A percentile compares a stretch with the other conserved stretches of the same genome.
Conservation (phyloP, 768 basidiomycete genomes). For the Termitomyces sp. region DNA sequence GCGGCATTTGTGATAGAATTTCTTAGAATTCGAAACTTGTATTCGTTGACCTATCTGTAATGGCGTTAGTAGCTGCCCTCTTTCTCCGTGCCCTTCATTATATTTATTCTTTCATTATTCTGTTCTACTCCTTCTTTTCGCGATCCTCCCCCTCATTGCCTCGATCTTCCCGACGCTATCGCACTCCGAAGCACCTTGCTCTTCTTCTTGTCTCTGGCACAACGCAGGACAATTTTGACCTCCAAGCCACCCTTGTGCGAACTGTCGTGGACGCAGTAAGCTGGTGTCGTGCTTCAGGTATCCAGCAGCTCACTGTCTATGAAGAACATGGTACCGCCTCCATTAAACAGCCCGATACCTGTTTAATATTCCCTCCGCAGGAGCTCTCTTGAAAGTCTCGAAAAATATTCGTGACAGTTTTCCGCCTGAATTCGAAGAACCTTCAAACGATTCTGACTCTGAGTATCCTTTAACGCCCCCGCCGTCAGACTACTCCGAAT, state of each 20-base stretch:
- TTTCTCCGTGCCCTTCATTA: conserved; percentile 56
- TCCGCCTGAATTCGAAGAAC: conserved; percentile 13
- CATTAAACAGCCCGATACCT: conserved; percentile 15
- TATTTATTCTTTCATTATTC: conserved; percentile 44
- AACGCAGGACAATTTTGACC: conserved; percentile 27
- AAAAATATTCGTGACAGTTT: conserved; percentile 35
- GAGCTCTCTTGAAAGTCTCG: conserved; percentile 35
- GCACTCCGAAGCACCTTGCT: conserved; percentile 65
- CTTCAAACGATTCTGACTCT: conserved; percentile 40
- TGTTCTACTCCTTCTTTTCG: conserved; percentile 37
- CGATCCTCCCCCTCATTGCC: conserved; percentile 36
- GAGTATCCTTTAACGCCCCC: conserved; percentile 80
- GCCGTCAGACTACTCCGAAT: conserved; percentile 65
- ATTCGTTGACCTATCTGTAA: conserved; percentile 18
- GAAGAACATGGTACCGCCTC: conserved; percentile 56
- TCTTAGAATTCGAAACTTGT: neutral
- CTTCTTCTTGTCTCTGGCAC: conserved; percentile 54
- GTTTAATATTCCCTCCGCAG: conserved; percentile 23
- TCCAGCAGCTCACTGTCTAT: conserved; percentile 65
- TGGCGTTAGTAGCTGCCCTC: conserved; percentile 45
- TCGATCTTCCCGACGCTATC: conserved; percentile 48
- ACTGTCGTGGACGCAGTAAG: conserved; percentile 48
- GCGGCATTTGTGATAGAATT: neutral
- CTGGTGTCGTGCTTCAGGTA: conserved; percentile 65
- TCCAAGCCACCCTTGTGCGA: conserved; percentile 43